phyloP scores from a whole-genome alignment of 176 grass and related monocot genomes.

The Phragmites australis region DNA sequence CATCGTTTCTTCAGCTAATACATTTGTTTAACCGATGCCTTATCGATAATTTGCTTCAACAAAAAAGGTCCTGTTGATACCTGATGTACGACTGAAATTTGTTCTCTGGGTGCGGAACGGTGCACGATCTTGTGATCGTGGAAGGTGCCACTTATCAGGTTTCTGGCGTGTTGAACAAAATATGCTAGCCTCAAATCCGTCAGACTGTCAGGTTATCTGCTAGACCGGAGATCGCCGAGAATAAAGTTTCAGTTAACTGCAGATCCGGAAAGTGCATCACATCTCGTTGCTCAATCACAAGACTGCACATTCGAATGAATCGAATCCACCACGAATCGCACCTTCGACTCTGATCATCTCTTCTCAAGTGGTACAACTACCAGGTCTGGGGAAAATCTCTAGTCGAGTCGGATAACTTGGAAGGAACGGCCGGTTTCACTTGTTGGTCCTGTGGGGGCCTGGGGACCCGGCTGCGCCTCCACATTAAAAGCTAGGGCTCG shows the following conservation, averaged over 20 bases:
- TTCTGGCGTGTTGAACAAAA: not conserved
- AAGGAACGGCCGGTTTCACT: not conserved
- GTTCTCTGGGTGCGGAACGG: not conserved
- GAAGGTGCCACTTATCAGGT: not conserved
- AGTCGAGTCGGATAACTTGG: not conserved
- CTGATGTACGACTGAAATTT: constrained; percentile 2
- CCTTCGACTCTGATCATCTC: not conserved
- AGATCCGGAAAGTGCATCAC: not conserved
- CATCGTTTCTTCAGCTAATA: not conserved
- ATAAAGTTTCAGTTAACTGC: not conserved
- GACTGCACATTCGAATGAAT: not conserved
- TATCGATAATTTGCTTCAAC: not conserved
- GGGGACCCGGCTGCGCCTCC: not conserved
- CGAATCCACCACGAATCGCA: not conserved
- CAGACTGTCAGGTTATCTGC: not conserved
- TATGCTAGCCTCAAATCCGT: not conserved
- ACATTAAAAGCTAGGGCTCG: not conserved
- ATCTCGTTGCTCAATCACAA: not conserved
- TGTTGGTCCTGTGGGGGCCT: not conserved
- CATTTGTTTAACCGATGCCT: not conserved
- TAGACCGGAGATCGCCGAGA: not conserved
- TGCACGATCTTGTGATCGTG: not conserved
- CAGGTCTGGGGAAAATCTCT: not conserved
- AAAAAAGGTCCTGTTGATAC: not conserved
- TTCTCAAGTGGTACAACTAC: not conserved